Evolutionary conservation across 2,329 filamentous ascomycete genomes (phyloP).

Genomic region (Pseudodiploospora longispora): DNA sequence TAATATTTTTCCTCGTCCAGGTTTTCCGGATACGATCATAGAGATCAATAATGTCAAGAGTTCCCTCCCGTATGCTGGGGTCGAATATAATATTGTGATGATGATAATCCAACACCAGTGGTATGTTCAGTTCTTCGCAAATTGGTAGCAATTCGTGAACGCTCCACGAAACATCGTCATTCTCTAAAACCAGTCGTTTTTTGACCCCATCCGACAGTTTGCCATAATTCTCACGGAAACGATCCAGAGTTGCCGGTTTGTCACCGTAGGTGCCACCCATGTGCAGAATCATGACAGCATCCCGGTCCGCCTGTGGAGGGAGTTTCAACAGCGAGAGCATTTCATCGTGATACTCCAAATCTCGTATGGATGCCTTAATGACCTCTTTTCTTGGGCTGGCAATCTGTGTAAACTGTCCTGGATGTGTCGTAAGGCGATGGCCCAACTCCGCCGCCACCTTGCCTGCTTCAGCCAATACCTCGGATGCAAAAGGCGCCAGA

Average conservation of each 20-base stretch:
- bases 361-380: conserved; percentile 66
- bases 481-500: conserved; percentile 73
- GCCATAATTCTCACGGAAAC: conserved; percentile 70
- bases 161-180: conserved; percentile 89
- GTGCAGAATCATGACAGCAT: conserved; percentile 91
- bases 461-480: conserved; percentile 68
- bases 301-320: conserved; percentile 67
- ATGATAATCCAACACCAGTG: conserved; percentile 85
- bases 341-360: conserved; percentile 83
- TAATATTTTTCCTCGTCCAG: conserved; percentile 78
- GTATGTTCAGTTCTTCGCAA: conserved; percentile 91
- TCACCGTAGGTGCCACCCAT: conserved; percentile 89
- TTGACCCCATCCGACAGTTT: conserved; percentile 62
- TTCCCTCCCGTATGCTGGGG: conserved; percentile 67
- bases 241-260: conserved; percentile 67
- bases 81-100: conserved; percentile 95
- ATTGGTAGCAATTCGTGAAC: conserved; percentile 84
- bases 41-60: conserved; percentile 65
- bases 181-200: conserved; percentile 78
- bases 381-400: conserved; percentile 75
- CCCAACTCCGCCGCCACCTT: conserved; percentile 68
- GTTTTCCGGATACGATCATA: conserved; percentile 73
- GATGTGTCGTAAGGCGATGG: conserved; percentile 83
- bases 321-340: conserved; percentile 70
- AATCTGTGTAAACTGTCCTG: conserved; percentile 87